Evolutionary conservation across 176 grass and related monocot genomes (phyloP), one percentile per base, ranked within the genome.

Genomic region (Thinopyrum elongatum): DNA sequence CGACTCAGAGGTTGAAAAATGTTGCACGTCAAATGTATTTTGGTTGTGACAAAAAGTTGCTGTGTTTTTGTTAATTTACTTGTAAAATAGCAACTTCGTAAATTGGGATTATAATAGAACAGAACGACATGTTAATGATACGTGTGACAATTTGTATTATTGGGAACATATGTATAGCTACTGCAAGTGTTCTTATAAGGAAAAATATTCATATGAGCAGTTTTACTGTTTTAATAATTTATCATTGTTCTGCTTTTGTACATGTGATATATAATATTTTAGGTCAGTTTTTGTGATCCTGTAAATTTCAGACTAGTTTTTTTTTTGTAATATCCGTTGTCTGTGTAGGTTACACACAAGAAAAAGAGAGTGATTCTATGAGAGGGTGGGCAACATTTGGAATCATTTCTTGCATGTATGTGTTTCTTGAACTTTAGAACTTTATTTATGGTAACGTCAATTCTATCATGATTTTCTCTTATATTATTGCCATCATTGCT

Each of bases 371-470:
- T 79, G 78, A 94, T 88, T 47, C 84, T 35, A 82, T 89, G 78
- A 88, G 84, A 89, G 91, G 93, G 46, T 98, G 93, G 96, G 96
- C 86, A 36, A 92, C 79, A 68, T 95, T 95, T 82, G 96, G 96
- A 82, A 82, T 98, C 55, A 7, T 95, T 81, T 94, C 84, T 80
- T 95, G 93, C 93, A 81, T 98, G 96, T 98, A 95, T 62, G 87
- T 79, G 66, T 85, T 35, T 67, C 38, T 80, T 78, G 29, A 81
- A 81, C 76, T 74, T 72, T 70, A 61, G 30, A 79, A 35, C 15
- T 78, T 82, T 81, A 14, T 76, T 41, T 51, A 36, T 22, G 47
- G 77, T 34, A 21, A 49, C 42, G 3, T 15, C 51, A 78, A 35
- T 87, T 71, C 17, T 80, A 68, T 84, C 51, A 30, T 80, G 61